phyloP scores from a whole-genome alignment of 1,284 basidiomycete genomes.

The Microstroma glucosiphilum region DNA sequence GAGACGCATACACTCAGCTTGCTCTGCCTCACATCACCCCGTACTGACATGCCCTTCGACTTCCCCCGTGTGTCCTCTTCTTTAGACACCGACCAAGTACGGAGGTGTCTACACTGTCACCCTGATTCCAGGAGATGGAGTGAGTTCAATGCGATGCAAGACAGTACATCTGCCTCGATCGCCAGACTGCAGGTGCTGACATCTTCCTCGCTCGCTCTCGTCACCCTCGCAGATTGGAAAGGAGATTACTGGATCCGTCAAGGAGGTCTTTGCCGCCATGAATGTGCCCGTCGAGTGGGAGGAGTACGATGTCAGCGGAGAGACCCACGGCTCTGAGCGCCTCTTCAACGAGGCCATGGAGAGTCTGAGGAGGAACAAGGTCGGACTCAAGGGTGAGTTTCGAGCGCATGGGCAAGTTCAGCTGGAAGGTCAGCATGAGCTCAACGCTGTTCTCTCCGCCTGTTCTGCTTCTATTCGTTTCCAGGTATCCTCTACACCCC shows the following conservation, averaged over 20 bases:
- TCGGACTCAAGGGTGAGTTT: conserved; percentile 82
- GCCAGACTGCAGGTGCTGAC: conserved; percentile 13
- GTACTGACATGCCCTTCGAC: too few species aligned
- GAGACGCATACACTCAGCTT: background rate
- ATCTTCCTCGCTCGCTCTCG: background rate
- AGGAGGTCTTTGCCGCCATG: conserved; percentile 84
- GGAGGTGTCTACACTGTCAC: conserved; percentile 68
- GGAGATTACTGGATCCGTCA: conserved; percentile 93
- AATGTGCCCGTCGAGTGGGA: conserved; percentile 66
- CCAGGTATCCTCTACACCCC: conserved; percentile 43
- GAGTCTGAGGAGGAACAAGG: conserved; percentile 92
- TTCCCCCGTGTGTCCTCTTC: background rate
- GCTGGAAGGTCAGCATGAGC: background rate
- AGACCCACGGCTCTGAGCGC: conserved; percentile 86
- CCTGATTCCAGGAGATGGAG: conserved; percentile 80
- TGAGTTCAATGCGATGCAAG: conserved; percentile 15
- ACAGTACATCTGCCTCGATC: background rate
- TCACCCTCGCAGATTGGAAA: conserved; percentile 62
- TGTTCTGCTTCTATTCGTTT: background rate
- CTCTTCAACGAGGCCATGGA: conserved; percentile 88
- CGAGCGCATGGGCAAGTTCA: background rate
- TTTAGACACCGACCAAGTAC: conserved; percentile 6
- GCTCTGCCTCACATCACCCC: too few species aligned
- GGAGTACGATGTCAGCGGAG: conserved; percentile 89
- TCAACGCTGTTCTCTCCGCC: background rate